Evolutionary conservation across 345 rosid species (phyloP).

Genomic region (Euclidium syriacum): DNA sequence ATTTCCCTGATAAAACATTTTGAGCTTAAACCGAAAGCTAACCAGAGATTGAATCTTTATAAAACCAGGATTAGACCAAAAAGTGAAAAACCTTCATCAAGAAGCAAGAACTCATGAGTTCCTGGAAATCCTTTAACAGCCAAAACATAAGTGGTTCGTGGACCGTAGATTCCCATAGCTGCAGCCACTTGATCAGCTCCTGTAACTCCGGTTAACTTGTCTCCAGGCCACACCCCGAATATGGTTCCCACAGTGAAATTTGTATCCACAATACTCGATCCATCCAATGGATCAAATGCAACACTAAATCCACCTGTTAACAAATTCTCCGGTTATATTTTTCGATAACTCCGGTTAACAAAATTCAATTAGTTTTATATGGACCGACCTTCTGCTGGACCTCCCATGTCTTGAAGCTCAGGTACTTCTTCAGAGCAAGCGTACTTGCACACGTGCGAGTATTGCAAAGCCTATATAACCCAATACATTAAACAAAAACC

Average conservation of each 20-base stretch:
- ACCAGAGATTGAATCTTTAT: neutral
- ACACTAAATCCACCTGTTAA: conserved; percentile 80
- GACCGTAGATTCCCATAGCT: conserved; percentile 96
- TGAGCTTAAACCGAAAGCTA: conserved; percentile 12
- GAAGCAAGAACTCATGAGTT: conserved; percentile 97
- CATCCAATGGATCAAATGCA: conserved; percentile 90
- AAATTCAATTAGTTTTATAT: neutral
- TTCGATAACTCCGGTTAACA: neutral
- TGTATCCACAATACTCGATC: conserved; percentile 82
- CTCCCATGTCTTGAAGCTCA: conserved; percentile 97
- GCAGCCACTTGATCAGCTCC: conserved; percentile 94
- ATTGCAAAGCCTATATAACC: conserved; percentile 59
- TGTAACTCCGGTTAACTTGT: conserved; percentile 71
- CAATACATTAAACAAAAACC: conserved; percentile 2
- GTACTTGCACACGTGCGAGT: conserved; percentile 90
- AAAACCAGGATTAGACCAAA: neutral
- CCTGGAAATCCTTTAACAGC: conserved; percentile 84
- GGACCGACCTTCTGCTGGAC: conserved; percentile 75
- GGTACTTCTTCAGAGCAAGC: conserved; percentile 98
- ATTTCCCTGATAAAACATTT: conserved; percentile 53
- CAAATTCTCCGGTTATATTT: neutral
- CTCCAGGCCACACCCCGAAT: conserved; percentile 99
- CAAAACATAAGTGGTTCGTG: conserved; percentile 84
- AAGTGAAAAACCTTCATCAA: conserved; percentile 71
- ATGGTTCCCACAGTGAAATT: conserved; percentile 92